Evolutionary conservation across 2,329 filamentous ascomycete genomes (phyloP).

Genomic region (Elsinoe fawcettii): DNA sequence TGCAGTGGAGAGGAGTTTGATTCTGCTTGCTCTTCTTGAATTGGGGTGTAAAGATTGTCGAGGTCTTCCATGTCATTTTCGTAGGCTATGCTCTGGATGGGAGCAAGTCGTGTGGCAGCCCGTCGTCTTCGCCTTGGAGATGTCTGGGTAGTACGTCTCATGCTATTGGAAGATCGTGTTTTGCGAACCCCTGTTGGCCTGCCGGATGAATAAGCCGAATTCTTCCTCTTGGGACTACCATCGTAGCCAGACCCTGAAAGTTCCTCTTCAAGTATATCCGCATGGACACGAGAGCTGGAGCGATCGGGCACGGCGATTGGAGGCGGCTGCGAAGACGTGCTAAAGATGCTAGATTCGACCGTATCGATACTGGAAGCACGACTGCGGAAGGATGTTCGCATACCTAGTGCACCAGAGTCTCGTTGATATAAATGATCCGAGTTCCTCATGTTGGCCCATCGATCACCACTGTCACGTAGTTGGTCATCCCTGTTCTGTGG

Average conservation of each 20-base stretch:
- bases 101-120: slow-evolving; percentile 22
- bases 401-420: neutral
- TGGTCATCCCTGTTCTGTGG: neutral
- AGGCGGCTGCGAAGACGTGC: slow-evolving; percentile 42
- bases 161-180: slow-evolving; percentile 70
- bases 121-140: slow-evolving; percentile 35
- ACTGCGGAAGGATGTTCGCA: slow-evolving; percentile 8
- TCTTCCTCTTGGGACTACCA: slow-evolving; percentile 6
- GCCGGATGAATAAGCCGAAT: neutral
- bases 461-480: neutral
- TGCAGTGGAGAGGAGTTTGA: neutral
- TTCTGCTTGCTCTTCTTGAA: neutral
- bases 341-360: slow-evolving; percentile 28
- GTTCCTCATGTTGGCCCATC: neutral
- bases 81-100: slow-evolving; percentile 6
- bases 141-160: slow-evolving; percentile 53
- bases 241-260: neutral
- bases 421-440: neutral
- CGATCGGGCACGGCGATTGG: slow-evolving; percentile 89
- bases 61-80: neutral
- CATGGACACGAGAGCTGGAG: slow-evolving; percentile 73
- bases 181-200: slow-evolving; percentile 56
- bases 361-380: slow-evolving; percentile 12
- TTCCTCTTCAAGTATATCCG: slow-evolving; percentile 31
- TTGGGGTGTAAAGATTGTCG: neutral